These are phyloP conservation scores for Botrytis elliptica DNA, from an alignment of 2,329 filamentous ascomycete genomes.

Conservation along the genomic window DNA sequence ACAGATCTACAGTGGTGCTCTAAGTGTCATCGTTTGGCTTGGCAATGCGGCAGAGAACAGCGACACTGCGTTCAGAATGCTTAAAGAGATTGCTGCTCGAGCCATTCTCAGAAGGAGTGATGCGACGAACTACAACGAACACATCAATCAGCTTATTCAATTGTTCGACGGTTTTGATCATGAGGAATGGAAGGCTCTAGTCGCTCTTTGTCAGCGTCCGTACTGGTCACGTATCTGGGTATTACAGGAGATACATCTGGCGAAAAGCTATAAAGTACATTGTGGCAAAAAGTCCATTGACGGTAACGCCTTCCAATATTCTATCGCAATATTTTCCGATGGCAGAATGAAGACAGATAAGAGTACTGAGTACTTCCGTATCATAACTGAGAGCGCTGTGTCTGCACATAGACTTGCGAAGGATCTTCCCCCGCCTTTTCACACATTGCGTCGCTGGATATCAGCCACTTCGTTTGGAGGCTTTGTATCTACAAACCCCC, in stretches of 20 bases:
- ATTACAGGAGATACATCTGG: not conserved
- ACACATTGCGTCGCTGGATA: not conserved
- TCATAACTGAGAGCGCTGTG: not conserved
- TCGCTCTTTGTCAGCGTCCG: not conserved
- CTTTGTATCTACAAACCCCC: not conserved
- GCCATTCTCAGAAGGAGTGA: not conserved
- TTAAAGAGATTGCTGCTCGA: not conserved
- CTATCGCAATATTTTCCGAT: no score
- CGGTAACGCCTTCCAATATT: no score
- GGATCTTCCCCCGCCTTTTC: accelerated
- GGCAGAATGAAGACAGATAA: no score
- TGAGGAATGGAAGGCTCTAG: not conserved
- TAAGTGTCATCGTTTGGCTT: not conserved
- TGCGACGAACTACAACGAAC: not conserved
- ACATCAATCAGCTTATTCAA: not conserved
- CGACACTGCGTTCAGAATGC: not conserved
- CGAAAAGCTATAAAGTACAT: not conserved
- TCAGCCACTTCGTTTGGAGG: accelerated
- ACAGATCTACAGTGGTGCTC: not conserved
- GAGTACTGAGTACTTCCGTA: no score
- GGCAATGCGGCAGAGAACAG: not conserved
- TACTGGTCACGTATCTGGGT: not conserved
- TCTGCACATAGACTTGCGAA: not conserved
- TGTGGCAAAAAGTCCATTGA: not conserved
- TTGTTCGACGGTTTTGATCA: not conserved